Conservation (phyloP, 2,329 filamentous ascomycete genomes). For the Ceratocystis destructans region DNA sequence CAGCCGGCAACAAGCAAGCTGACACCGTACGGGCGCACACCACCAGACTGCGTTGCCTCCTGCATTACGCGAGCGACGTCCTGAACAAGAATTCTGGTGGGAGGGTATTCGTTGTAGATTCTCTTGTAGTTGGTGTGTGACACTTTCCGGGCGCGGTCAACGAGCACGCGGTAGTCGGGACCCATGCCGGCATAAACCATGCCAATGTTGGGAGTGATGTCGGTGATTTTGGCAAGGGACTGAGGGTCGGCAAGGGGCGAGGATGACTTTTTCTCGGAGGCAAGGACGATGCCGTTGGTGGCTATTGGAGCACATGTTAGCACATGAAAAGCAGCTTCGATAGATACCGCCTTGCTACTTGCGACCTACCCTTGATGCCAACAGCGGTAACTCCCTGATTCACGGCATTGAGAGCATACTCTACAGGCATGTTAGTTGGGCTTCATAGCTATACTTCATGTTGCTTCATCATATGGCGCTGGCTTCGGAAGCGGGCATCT, state of each 20-base stretch:
- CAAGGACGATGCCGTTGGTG: conserved; percentile 96
- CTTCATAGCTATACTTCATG: not conserved
- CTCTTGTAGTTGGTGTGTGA: conserved; percentile 98
- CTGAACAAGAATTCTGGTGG: conserved; percentile 96
- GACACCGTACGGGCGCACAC: conserved; percentile 93
- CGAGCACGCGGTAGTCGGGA: conserved; percentile 91
- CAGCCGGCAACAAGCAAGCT: conserved; percentile 90
- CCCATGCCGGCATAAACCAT: conserved; percentile 99
- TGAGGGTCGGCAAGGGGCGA: conserved; percentile 91
- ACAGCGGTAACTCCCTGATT: conserved; percentile 98
- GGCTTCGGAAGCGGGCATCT: not conserved
- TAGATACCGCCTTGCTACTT: not conserved
- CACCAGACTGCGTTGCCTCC: conserved; percentile 94
- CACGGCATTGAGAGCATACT: conserved; percentile 98
- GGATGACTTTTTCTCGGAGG: conserved; percentile 98
- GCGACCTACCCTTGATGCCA: conserved; percentile 76
- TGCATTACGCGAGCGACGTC: conserved; percentile 97
- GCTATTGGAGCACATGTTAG: conserved; percentile 39
- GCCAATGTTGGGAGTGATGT: conserved; percentile 97
- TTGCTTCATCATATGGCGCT: not conserved
- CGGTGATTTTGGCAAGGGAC: conserved; percentile 91
- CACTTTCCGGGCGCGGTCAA: conserved; percentile 95
- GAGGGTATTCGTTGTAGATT: conserved; percentile 99
- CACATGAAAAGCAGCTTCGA: not conserved
- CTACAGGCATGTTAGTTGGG: conserved; percentile 34